Evolutionary conservation across 495 filamentous ascomycete genomes (phyloP).

Genomic region (Alectoria sarmentosa): DNA sequence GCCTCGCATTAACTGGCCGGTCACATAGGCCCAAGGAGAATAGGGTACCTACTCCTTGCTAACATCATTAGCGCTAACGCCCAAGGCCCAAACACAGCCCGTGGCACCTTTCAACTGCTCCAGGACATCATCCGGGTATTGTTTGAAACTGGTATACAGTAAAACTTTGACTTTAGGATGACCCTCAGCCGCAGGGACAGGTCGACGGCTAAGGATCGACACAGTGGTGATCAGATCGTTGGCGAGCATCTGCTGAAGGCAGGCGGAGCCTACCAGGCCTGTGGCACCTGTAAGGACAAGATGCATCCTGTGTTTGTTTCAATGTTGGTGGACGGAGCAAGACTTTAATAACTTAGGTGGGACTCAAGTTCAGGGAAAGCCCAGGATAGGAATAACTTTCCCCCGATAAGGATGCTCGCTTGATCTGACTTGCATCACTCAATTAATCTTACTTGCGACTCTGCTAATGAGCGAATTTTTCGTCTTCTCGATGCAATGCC

Average conservation of each 20-base stretch:
- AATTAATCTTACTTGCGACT: too few species aligned
- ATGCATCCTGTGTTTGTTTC: slow-evolving; percentile 43
- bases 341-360: background rate
- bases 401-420: background rate
- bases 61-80: slow-evolving; percentile 52
- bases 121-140: slow-evolving; percentile 48
- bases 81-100: slow-evolving; percentile 66
- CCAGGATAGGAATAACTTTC: background rate
- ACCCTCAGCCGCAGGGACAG: slow-evolving; percentile 57
- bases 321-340: background rate
- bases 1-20: background rate
- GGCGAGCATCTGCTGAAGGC: slow-evolving; percentile 56
- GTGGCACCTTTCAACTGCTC: slow-evolving; percentile 54
- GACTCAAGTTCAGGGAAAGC: background rate
- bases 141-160: slow-evolving; percentile 55
- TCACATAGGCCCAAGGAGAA: background rate
- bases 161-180: slow-evolving; percentile 56
- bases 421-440: too few species aligned
- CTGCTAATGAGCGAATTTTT: too few species aligned
- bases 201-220: slow-evolving; percentile 58
- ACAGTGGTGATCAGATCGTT: slow-evolving; percentile 50
- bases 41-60: slow-evolving; percentile 45
- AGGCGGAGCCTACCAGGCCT: slow-evolving; percentile 59
- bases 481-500: too few species aligned
- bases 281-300: slow-evolving; percentile 71